Evolutionary conservation across 2,329 filamentous ascomycete species (phyloP), one percentile per base, ranked within the genome.

Genomic region (Xylaria sp.): DNA sequence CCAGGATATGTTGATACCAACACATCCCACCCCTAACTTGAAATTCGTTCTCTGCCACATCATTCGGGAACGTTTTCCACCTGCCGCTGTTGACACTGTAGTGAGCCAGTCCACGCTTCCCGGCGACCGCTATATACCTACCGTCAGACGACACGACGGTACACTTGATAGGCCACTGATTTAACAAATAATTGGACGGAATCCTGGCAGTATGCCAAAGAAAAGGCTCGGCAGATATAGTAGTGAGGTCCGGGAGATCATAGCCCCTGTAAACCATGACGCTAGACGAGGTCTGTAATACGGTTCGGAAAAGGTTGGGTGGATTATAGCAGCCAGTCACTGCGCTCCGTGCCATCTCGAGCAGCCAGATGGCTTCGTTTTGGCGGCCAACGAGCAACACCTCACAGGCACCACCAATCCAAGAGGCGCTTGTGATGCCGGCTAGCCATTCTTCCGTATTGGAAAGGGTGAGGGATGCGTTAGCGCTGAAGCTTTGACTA

Each of bases 11-110:
- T 62, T 96, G 92, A 69, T 96, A 92, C 94, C 94, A 99, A 70
- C 93, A 97, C 92, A 99, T 96, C 6, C 94, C 94, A 44, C 94
- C 94, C 59, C 92, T 82, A 13, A 99, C 91, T 20, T 91, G 86
- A 69, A 99, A 99, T 59, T 92, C 91, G 64, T 92, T 92, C 72
- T 97, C 94, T 67, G 88, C 83, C 24, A 82, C 84, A 21, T 87
- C 82, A 64, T 92, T 91, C 44, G 88, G 82, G 70, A 99, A 99
- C 0, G 89, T 95, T 70, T 96, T 97, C 94, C 94, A 99, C 54
- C 94, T 84, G 22, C 93, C 91, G 68, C 93, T 97, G 62, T 89
- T 89, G 57, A 97, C 85, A 66, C 94, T 97, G 73, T 99, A 99
- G 71, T 99, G 94, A 8, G 93, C 93, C 47, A 99, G 79, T 0